Evolutionary conservation across 306 rosid genomes (phyloP).

Genomic region (barrel medic (Medicago truncatula)): DNA sequence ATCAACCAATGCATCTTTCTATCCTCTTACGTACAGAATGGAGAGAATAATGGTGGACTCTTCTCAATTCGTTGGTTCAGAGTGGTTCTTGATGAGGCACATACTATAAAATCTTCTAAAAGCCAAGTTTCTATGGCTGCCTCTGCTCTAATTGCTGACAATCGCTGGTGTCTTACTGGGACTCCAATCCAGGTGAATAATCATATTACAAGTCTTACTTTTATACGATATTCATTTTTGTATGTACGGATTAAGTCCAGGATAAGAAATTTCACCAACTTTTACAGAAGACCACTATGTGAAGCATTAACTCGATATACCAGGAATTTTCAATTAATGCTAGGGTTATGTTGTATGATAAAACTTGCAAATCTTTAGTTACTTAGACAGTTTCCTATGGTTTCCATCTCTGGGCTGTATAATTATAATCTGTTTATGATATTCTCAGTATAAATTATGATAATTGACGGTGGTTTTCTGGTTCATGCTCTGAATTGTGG

Average conservation of each 20-base stretch:
- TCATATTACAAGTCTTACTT: slow-evolving; percentile 12
- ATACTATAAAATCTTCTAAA: slow-evolving; percentile 88
- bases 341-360: slow-evolving; percentile 8
- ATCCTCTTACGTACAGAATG: slow-evolving; percentile 57
- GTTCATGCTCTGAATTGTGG: slow-evolving; percentile 19
- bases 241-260: slow-evolving; percentile 7
- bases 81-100: slow-evolving; percentile 97
- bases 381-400: slow-evolving; percentile 3
- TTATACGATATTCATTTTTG: slow-evolving; percentile 35
- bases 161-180: slow-evolving; percentile 98
- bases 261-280: slow-evolving; percentile 1
- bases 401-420: slow-evolving; percentile 33
- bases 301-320: slow-evolving; percentile 13
- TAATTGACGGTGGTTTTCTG: slow-evolving; percentile 7
- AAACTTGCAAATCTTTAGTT: slow-evolving; percentile 14
- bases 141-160: slow-evolving; percentile 79
- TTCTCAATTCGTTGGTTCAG: slow-evolving; percentile 91
- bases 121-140: slow-evolving; percentile 89
- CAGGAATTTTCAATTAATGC: slow-evolving; percentile 26
- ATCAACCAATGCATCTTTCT: slow-evolving; percentile 36
- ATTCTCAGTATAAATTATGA: not conserved
- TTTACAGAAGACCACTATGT: not conserved
- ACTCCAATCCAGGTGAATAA: slow-evolving; percentile 88
- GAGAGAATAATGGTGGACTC: slow-evolving; percentile 76
- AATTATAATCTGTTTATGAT: slow-evolving; percentile 29